Conservation (phyloP, 208 protist genomes). For the Wallacemonas sp. region DNA sequence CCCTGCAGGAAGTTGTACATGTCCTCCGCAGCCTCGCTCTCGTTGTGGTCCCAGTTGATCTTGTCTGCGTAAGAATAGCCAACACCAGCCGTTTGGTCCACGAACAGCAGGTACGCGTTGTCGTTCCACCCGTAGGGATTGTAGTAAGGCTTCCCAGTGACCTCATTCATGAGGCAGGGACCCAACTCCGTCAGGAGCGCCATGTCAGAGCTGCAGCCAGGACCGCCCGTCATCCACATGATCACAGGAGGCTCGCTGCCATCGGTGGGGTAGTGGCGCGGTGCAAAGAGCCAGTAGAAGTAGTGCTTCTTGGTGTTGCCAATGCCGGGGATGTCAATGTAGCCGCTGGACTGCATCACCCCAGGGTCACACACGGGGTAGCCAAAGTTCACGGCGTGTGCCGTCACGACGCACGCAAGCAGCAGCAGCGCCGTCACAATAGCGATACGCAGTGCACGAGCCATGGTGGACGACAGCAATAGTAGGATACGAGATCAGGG, state of each 20-base stretch:
- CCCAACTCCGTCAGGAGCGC: constrained; percentile 80
- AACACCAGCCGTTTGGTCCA: constrained; percentile 90
- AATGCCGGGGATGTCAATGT: constrained; percentile 66
- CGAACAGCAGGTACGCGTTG: constrained; percentile 84
- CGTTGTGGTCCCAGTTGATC: constrained; percentile 65
- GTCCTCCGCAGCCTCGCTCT: constrained; percentile 76
- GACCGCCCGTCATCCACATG: constrained; percentile 92
- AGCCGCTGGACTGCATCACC: constrained; percentile 74
- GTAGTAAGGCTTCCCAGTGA: constrained; percentile 35
- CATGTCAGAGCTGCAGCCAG: constrained; percentile 81
- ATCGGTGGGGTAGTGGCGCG: constrained; percentile 41
- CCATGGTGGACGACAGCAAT: neutral
- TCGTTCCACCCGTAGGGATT: constrained; percentile 87
- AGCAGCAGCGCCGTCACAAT: constrained; percentile 8
- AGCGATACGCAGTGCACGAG: neutral
- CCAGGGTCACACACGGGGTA: constrained; percentile 43
- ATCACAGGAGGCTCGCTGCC: constrained; percentile 62
- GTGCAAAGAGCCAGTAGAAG: constrained; percentile 93
- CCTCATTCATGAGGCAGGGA: constrained; percentile 75
- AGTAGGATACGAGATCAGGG: constrained; percentile 4
- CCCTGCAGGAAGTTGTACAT: constrained; percentile 86
- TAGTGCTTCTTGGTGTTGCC: constrained; percentile 50
- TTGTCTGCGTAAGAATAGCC: constrained; percentile 81
- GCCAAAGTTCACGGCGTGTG: constrained; percentile 21
- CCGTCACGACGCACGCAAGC: neutral